phyloP scores from a whole-genome alignment of 1,284 basidiomycete species.

The Pseudozyma sp. region DNA sequence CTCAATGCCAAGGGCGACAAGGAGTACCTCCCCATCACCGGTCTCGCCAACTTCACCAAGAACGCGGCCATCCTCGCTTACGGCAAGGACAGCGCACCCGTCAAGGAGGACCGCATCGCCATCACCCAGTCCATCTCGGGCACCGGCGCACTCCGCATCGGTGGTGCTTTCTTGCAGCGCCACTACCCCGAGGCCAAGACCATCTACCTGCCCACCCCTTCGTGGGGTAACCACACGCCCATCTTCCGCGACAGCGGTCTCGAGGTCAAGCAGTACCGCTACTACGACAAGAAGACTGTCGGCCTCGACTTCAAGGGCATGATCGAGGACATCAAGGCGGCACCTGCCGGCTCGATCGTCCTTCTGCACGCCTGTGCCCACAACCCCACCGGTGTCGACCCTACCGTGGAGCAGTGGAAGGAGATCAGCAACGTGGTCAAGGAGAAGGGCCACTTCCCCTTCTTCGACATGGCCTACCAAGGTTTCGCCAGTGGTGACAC shows the following conservation, averaged over 20 bases:
- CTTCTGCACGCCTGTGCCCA: constrained; percentile 73
- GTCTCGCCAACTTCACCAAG: constrained; percentile 86
- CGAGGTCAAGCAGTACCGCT: constrained; percentile 87
- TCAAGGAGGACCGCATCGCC: constrained; percentile 79
- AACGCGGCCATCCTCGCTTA: constrained; percentile 92
- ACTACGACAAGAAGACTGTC: constrained; percentile 69
- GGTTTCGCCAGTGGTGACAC: constrained; percentile 67
- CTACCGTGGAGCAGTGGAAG: constrained; percentile 67
- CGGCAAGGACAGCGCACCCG: constrained; percentile 77
- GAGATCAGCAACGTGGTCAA: constrained; percentile 65
- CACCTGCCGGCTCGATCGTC: constrained; percentile 72
- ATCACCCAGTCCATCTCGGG: constrained; percentile 97
- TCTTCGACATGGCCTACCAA: constrained; percentile 92
- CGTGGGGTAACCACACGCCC: constrained; percentile 96
- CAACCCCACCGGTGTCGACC: constrained; percentile 71
- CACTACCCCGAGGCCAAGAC: constrained; percentile 88
- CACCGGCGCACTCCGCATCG: constrained; percentile 96
- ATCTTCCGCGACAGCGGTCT: constrained; percentile 84
- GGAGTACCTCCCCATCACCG: constrained; percentile 97
- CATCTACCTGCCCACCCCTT: constrained; percentile 92
- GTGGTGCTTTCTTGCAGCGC: constrained; percentile 85
- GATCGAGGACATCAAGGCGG: constrained; percentile 68
- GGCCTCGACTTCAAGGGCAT: constrained; percentile 69
- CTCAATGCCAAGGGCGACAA: constrained; percentile 83
- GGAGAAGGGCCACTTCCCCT: constrained; percentile 87